Percentiles rank a stretch among this genome's conserved stretches.
Conservation (phyloP, 2,329 filamentous ascomycete genomes). For the Chrysoporthe cubensis region DNA sequence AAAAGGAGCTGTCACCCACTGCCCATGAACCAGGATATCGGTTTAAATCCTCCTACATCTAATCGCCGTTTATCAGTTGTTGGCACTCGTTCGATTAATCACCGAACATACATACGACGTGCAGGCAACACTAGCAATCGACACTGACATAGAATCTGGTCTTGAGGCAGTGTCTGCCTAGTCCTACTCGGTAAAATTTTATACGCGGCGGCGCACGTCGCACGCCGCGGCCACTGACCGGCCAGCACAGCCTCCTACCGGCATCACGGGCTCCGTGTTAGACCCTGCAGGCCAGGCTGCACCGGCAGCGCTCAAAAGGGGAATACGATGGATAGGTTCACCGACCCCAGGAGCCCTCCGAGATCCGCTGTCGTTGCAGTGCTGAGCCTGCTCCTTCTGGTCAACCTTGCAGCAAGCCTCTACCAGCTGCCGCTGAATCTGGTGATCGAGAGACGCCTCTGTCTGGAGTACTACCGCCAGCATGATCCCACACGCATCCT, state of each 20-base stretch:
- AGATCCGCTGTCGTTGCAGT: constrained; percentile 35
- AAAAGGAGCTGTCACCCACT: neutral
- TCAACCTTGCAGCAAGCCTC: constrained; percentile 52
- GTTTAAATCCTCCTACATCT: neutral
- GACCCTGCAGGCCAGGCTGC: neutral
- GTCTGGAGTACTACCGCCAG: constrained; percentile 51
- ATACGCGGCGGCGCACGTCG: neutral
- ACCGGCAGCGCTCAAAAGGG: neutral
- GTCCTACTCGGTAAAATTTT: neutral
- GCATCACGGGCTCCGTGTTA: neutral
- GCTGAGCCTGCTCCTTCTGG: constrained; percentile 47
- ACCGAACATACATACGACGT: neutral
- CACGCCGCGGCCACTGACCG: neutral
- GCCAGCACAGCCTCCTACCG: neutral
- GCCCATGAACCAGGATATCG: neutral
- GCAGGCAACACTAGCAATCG: neutral
- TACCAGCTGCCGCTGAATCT: constrained; percentile 53
- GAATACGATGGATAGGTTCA: neutral
- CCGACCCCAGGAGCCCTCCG: neutral
- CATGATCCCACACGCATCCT: constrained; percentile 43
- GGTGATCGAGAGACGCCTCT: constrained; percentile 52
- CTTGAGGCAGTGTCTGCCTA: neutral
- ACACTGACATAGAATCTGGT: neutral
- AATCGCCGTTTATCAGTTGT: neutral
- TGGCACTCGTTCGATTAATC: neutral